Evolutionary conservation across 148 eudicot genomes (phyloP).

Genomic region (Camellia japonica): DNA sequence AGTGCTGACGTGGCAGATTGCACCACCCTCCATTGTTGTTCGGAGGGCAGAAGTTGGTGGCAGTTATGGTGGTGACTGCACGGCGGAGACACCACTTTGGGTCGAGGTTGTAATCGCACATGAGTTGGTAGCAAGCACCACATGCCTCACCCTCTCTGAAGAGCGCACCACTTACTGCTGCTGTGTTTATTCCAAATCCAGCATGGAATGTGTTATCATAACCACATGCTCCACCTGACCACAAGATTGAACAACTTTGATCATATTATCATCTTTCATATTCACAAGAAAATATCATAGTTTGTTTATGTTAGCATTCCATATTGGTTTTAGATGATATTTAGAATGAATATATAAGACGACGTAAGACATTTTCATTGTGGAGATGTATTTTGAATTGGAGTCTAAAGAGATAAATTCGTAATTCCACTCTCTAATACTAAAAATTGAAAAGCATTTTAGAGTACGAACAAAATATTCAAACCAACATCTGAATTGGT

Average conservation of each 20-base stretch:
- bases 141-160: constrained; percentile 63
- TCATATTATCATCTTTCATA: not conserved
- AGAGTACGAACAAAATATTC: too few species aligned
- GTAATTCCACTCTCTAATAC: too few species aligned
- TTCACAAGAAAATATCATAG: too few species aligned
- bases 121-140: constrained; percentile 74
- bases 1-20: constrained; percentile 62
- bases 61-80: constrained; percentile 43
- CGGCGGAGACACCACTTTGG: constrained; percentile 61
- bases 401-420: too few species aligned
- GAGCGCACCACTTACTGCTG: constrained; percentile 60
- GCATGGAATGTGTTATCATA: constrained; percentile 66
- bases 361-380: too few species aligned
- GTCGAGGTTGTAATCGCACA: constrained; percentile 47
- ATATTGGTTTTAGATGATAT: too few species aligned
- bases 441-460: too few species aligned
- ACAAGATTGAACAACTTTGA: not conserved
- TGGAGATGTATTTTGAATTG: too few species aligned
- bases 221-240: constrained; percentile 78
- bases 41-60: constrained; percentile 83
- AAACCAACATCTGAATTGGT: too few species aligned
- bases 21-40: constrained; percentile 86
- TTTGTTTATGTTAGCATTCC: too few species aligned
- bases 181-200: constrained; percentile 66
- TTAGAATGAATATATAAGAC: not conserved